Evolutionary conservation across 2,329 filamentous ascomycete species (phyloP).

Genomic region (Esteya vermicola): DNA sequence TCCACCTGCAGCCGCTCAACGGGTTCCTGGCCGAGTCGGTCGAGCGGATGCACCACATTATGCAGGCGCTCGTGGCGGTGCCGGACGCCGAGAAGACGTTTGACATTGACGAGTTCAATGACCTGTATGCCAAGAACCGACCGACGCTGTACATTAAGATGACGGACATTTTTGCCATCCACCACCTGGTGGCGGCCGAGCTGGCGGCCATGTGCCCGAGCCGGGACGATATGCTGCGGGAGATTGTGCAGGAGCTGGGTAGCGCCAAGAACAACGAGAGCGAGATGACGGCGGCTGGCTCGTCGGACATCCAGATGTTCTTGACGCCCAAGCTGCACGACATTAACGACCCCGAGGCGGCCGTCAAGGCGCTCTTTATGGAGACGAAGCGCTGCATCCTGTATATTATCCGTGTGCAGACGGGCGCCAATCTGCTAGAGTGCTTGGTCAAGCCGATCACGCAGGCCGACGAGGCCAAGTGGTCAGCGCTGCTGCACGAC

Average conservation of each 20-base stretch:
- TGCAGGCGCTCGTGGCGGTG: conserved; percentile 65
- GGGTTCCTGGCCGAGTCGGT: conserved; percentile 79
- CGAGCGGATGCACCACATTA: conserved; percentile 62
- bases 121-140: conserved; percentile 90
- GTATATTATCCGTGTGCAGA: conserved; percentile 95
- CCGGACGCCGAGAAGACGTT: conserved; percentile 82
- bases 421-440: conserved; percentile 80
- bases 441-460: conserved; percentile 85
- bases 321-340: conserved; percentile 82
- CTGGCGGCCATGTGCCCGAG: conserved; percentile 62
- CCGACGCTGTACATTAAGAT: conserved; percentile 99
- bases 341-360: conserved; percentile 81
- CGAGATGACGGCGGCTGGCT: conserved; percentile 76
- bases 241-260: conserved; percentile 85
- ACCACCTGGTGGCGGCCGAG: conserved; percentile 72
- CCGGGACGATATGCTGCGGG: conserved; percentile 76
- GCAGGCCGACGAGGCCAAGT: conserved; percentile 77
- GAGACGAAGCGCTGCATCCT: conserved; percentile 94
- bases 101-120: conserved; percentile 97
- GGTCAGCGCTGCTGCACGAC: conserved; percentile 67
- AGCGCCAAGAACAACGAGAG: conserved; percentile 94
- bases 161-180: conserved; percentile 91
- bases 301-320: conserved; percentile 81
- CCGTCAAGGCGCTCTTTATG: conserved; percentile 87
- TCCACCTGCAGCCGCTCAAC: conserved; percentile 91